Conservation (phyloP, 192 early-diverging fungal species). For the Coemansia guatemalensis region DNA sequence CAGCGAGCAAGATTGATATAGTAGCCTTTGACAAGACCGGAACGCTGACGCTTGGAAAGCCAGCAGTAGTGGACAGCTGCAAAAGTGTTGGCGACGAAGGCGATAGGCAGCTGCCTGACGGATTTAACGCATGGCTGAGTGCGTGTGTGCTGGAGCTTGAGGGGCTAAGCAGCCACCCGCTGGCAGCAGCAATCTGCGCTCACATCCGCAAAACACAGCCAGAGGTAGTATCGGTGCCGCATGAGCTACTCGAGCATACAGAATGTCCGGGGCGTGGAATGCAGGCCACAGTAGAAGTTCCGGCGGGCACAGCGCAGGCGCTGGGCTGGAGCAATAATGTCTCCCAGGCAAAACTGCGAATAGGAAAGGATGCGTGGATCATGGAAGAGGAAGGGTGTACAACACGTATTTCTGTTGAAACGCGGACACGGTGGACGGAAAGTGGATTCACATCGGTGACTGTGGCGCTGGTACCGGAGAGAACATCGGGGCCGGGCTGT, state of each 20-base stretch:
- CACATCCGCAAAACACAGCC: constrained; percentile 52
- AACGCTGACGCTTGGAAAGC: constrained; percentile 82
- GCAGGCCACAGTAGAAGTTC: constrained; percentile 31
- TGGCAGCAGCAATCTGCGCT: constrained; percentile 70
- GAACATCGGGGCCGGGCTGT: constrained; percentile 56
- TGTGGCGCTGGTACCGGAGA: constrained; percentile 29
- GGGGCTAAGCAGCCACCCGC: constrained; percentile 80
- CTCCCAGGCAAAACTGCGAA: constrained; percentile 31
- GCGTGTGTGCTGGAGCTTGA: constrained; percentile 72
- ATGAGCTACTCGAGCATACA: constrained; percentile 29
- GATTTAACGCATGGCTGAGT: constrained; percentile 45
- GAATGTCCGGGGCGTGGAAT: constrained; percentile 51
- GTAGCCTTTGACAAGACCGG: constrained; percentile 99
- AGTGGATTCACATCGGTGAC: constrained; percentile 62
- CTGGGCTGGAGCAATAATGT: constrained; percentile 27
- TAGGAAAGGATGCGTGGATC: constrained; percentile 77
- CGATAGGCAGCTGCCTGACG: constrained; percentile 7
- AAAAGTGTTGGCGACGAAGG: not conserved
- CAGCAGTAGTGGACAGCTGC: constrained; percentile 58
- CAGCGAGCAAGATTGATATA: constrained; percentile 74
- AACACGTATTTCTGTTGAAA: constrained; percentile 42
- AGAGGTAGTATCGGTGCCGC: constrained; percentile 8
- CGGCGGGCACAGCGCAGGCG: constrained; percentile 14
- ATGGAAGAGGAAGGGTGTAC: constrained; percentile 52
- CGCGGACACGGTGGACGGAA: constrained; percentile 56